Evolutionary conservation across 306 rosid species (phyloP), one percentile per base, ranked within the genome.

Genomic region (Casuarina equisetifolia): DNA sequence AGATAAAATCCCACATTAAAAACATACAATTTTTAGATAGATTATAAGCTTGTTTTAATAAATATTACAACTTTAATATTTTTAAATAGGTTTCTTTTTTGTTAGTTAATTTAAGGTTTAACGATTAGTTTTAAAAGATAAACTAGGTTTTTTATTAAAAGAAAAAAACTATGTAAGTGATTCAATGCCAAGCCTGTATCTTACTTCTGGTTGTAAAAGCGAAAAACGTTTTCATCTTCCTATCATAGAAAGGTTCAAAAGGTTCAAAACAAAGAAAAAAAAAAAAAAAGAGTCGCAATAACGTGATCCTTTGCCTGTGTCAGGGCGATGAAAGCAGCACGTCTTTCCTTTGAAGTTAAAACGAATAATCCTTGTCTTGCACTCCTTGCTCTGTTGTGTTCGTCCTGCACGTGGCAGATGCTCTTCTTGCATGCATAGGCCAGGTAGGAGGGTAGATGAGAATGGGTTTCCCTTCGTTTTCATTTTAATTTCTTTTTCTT

Each of bases 401-500:
- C 4, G 16, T 58, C 4, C 61, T 16, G 38, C 39, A 45, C 8
- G 39, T 75, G 57, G 25, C 70, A 25, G 57, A 16, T 15, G 15
- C 15, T 61, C 17, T 38, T 16, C 46, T 38, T 35, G 57, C 71
- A 67, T 67, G 71, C 71, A 67, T 40, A 36, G 20, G 71, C 71
- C 71, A 42, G 35, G 71, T 40, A 67, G 42, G 15, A 42, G 40
- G 20, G 39, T 6, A 58, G 64, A 58, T 58, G 51, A 58, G 25
- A 57, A 58, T 9, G 35, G 1, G 39, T 25, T 20, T 8, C 6
- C 64, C 50, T n/a, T 16, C 12, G 1, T 17, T 9, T 66, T 6
- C 17, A 1, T 16, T 17, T 3, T 6, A 1, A 32, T 32, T 62
- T 17, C 0, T 0, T 15, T 11, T 59, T 25, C 4, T 4, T 39